Evolutionary conservation across 352 stramenopile genomes (phyloP).

Genomic region (Phytophthora ramorum): DNA sequence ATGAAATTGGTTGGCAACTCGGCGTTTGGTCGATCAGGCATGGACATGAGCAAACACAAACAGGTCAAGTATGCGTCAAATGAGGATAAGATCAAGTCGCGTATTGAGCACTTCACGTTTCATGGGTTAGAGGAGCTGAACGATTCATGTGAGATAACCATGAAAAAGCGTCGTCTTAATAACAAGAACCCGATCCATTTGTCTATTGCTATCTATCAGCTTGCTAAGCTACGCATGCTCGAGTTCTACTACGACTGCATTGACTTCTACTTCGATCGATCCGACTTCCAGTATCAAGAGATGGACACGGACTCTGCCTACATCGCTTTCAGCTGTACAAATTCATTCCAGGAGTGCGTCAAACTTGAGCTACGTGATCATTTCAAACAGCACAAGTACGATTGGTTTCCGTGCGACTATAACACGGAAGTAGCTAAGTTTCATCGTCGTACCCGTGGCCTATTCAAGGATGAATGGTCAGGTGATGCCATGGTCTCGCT

Average conservation of each 20-base stretch:
- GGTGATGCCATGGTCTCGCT: not conserved
- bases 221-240: conserved; percentile 17
- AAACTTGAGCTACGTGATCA: conserved; percentile 11
- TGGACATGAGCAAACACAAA: conserved; percentile 18
- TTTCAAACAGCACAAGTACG: conserved; percentile 8
- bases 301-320: conserved; percentile 7
- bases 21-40: conserved; percentile 13
- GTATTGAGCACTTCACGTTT: conserved; percentile 11
- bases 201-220: conserved; percentile 8
- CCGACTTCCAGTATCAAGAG: conserved; percentile 15
- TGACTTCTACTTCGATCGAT: conserved; percentile 8
- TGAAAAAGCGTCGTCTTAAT: conserved; percentile 5
- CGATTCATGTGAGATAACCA: conserved; percentile 7
- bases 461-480: conserved; percentile 2
- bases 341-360: conserved; percentile 7
- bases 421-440: not conserved
- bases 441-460: not conserved
- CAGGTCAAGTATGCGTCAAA: conserved; percentile 7
- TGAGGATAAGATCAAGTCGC: conserved; percentile 2
- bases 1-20: conserved; percentile 7
- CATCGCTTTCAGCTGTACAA: not conserved
- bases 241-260: conserved; percentile 21
- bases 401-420: conserved; percentile 16
- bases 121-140: conserved; percentile 11
- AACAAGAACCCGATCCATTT: conserved; percentile 11